Evolutionary conservation across 2,329 filamentous ascomycete species (phyloP), one percentile per base, ranked within the genome.

Genomic region (Bisporella sp.): DNA sequence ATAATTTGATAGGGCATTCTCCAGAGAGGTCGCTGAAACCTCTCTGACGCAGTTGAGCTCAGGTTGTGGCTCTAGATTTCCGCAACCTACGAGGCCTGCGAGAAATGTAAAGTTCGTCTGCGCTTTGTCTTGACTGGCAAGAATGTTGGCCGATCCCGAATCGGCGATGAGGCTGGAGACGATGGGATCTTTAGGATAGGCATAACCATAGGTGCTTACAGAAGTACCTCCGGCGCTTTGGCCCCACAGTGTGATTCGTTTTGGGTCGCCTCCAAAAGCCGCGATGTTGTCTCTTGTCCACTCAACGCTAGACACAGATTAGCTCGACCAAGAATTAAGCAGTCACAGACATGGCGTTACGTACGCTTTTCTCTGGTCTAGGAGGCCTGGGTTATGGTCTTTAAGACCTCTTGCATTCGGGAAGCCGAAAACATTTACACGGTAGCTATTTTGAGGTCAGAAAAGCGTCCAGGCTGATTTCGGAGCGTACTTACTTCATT

Each of bases 261-360:
- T 51, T 1, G 68, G 68, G 55, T 84, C 75, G 1, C 81, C 82
- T 0, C 81, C 81, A 62, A 85, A 81, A 5, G 65, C 66, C 4
- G 65, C 73, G 46, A 81, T 76, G 61, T 82, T 84, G 29, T 72
- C 66, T 51, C 71, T 69, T 35, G 84, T 73, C 81, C 81, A 85
- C 54, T 71, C 66, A 29, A 85, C 68, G 11, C 72, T 21, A 74
- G 61, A 53, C 21, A 21, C 21, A 21, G 21, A 21, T 21, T 21
- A 21, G 21, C 21, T 21, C 21, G 21, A 21, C 21, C 3, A 21
- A 21, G 21, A 21, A 21, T 21, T 21, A 21, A 21, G 21, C 21
- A 21, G 21, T 21, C 21, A 21, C 21, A 21, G 21, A 21, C 21
- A 21, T 21, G 3, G 21, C 21, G 21, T 21, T 21, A 21, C 21